Base-by-base conservation (phyloP, 1,284 basidiomycete genomes). In the Lentinula novae-zelandiae region DNA sequence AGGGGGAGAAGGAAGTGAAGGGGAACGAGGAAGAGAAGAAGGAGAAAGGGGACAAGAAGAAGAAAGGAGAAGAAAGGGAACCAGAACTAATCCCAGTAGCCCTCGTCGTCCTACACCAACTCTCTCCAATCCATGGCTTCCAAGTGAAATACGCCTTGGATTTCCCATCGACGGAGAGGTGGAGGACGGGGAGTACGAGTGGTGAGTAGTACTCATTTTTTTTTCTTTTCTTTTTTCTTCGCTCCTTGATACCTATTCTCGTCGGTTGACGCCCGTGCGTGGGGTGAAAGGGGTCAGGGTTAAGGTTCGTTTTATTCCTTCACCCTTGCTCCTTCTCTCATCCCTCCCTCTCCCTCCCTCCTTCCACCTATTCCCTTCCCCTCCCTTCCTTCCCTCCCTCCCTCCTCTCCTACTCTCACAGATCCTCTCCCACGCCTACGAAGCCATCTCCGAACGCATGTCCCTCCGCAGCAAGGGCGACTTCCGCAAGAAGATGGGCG, bases 101-200 rank as follows among this genome's bases (percentile, higher is more conserved):
- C 1, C 69, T 85, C 61, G 80, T 85, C 57, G 82, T 83, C 27
- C 70, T 85, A 4, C 79, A 82, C 8, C 80, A 83, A 69, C 75
- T 86, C 13, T 72, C 82, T 4, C 74, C 80, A 3, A 68, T 72
- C 60, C 73, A 81, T 61, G 83, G 82, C 5, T 80, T 76, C 70
- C 83, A 85, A 68, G 78, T 84, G 70, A 85, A 85, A 69, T 85
- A 81, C 80, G 78, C 81, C 2, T 73, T 84, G 46, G 80, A 81
- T 66, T 85, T 84, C 73, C 81, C 82, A 3, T 8, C 8, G 1
- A 36, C 36, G 36, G 36, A 36, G 10, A 36, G 36, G 36, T 36
- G 7, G 8, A 36, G 36, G 7, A 36, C 36, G 1, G 36, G 36
- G 36, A 36, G 10, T 36, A 36, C 36, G 10, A 36, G 36, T 36